Conservation (phyloP, 371 early-diverging fungal species). For the Batkoa obscura region DNA sequence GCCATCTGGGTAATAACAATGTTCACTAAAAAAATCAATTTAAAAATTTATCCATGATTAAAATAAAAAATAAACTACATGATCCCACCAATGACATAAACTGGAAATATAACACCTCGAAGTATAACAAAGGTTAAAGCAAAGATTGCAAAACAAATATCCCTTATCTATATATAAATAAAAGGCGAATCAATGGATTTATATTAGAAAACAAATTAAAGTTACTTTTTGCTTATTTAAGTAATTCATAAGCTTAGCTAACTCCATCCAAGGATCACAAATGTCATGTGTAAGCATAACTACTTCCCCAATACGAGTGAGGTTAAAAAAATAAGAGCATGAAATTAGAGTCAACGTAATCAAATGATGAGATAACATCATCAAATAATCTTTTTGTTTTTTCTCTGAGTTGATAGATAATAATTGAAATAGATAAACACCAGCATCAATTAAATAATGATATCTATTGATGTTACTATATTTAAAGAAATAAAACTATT, state of each 20-base stretch:
- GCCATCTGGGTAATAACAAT: neutral
- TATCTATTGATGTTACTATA: neutral
- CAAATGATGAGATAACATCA: neutral
- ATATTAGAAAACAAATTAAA: no score
- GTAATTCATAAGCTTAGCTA: neutral
- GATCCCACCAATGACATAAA: neutral
- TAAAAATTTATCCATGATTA: no score
- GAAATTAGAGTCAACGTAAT: neutral
- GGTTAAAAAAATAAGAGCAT: neutral
- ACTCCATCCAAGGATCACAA: neutral
- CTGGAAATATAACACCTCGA: neutral
- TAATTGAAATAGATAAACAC: neutral
- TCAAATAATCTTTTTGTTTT: neutral
- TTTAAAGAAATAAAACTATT: neutral
- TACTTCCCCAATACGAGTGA: neutral
- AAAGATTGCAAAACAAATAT: neutral
- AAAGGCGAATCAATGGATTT: no score
- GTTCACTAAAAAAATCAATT: neutral
- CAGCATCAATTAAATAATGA: neutral
- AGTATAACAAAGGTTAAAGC: neutral
- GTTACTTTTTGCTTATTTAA: neutral
- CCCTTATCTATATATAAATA: neutral
- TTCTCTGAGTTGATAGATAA: neutral
- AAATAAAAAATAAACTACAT: neutral
- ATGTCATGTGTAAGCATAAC: neutral